Base-by-base conservation (phyloP, 2,329 filamentous ascomycete species). In the Cytospora schulzeri region DNA sequence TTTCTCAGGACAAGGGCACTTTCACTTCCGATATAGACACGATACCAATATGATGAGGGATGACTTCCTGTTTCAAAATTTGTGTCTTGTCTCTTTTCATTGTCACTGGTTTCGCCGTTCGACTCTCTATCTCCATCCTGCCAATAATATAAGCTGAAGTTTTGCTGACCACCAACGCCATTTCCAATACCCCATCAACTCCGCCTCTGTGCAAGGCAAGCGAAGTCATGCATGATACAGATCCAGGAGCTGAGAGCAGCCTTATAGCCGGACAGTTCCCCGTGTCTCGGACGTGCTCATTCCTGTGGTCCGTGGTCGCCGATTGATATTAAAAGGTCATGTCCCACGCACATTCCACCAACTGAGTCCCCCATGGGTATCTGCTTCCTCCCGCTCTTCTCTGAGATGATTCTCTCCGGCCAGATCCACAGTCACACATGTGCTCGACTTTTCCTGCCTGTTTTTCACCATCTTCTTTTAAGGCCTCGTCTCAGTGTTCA, bases 111-210 rank as follows among this genome's bases (percentile, higher is more conserved):
- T 14, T 33, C n/a, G 14, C 4, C 14, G 33, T 48, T 28, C 52
- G 12, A 33, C 24, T 41, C 35, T 31, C 28, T 22, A 41, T 14
- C 29, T 9, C 29, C 29, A 31, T 31, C 38, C 38, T 31, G 24
- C 24, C 24, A 15, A 66, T 48, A 48, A 62, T 24, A 64, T 54
- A 62, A 58, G 31, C 58, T 57, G 54, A 48, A n/a, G 38, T 48
- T 33, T 62, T 59, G 64, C 65, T 65, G 63, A 57, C 60, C 45
- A 60, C 45, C 50, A 67, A 60, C 59, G 59, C 59, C 59, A 26
- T 28, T 53, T 15, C n/a, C 11, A 56, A 35, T 26, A 52, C 52
- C 33, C 38, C 14, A 58, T 19, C 14, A 50, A 62, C 59, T 62
- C 59, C 59, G 38, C 41, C 59, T 1, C 33, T 12, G n/a, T 48